Evolutionary conservation across 2,329 filamentous ascomycete species (phyloP), one percentile per base, ranked within the genome.

Genomic region (Diaporthe vexans): DNA sequence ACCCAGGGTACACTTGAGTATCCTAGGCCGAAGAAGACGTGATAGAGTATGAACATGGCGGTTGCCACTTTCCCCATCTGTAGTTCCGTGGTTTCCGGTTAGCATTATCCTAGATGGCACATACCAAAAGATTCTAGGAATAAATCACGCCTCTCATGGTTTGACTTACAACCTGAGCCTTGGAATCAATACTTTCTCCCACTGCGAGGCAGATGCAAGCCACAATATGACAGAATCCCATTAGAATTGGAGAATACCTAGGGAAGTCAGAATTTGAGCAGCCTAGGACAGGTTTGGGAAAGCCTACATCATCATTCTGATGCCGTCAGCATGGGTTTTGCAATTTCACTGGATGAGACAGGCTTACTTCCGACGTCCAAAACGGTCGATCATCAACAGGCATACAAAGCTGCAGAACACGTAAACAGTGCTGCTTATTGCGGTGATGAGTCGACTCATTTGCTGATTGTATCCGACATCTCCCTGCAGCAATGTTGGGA

Each of bases 401-500:
- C 83, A 83, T 13, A 79, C 78, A 43, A 84, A 82, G 0, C 83
- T 83, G 1, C 82, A 79, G 1, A 80, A 73, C 0, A 85, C 78
- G 63, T 86, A 85, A 7, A 85, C 76, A 0, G 83, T 85, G 56
- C 81, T 82, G 69, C 78, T 92, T 73, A 88, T 86, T 2, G 88
- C 90, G 1, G 90, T 86, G 24, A 92, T 83, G 0, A 92, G 81
- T 6, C 90, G 84, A 3, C 54, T 83, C 83, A 73, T 90, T 84
- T 40, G 81, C 81, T 76, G 73, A 58, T 76, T 43, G 35, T 91
- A 84, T 0, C 89, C 89, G 10, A 92, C 88, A 9, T 85, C 89
- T 59, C 88, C 79, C 71, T 89, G 88, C 2, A 92, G 80, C 0
- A 92, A 84, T 0, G 88, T 90, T 0, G 90, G 89, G 0, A 91